Conservation (phyloP, 192 early-diverging fungal species). For the Coemansia sp. region DNA sequence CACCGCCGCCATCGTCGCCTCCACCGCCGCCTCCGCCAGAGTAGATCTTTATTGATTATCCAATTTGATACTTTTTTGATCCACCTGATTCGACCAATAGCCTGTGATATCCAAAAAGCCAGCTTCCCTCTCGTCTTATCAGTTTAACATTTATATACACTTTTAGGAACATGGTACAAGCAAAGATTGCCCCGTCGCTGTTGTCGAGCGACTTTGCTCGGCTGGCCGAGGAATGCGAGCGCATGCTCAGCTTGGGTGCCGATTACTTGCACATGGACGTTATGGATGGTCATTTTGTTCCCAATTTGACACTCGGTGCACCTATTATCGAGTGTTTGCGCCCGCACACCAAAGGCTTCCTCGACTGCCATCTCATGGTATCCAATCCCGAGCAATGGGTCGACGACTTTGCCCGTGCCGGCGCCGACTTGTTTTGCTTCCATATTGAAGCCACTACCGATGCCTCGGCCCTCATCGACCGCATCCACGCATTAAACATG, state of each 20-base stretch:
- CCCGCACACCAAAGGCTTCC: conserved; percentile 86
- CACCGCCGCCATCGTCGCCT: conserved; percentile 11
- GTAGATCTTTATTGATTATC: conserved; percentile 1
- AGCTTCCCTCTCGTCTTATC: too few species aligned
- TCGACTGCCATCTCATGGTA: conserved; percentile 85
- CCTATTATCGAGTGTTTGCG: conserved; percentile 86
- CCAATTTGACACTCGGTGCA: conserved; percentile 93
- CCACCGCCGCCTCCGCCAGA: conserved; percentile 21
- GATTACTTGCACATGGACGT: conserved; percentile 91
- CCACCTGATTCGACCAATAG: too few species aligned
- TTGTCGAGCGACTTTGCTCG: conserved; percentile 88
- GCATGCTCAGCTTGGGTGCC: conserved; percentile 87
- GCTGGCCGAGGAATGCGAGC: conserved; percentile 80
- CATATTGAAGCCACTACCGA: conserved; percentile 90
- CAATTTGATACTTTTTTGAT: background rate
- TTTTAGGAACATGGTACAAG: conserved; percentile 58
- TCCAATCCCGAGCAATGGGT: conserved; percentile 84
- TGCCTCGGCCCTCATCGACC: conserved; percentile 71
- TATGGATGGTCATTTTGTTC: conserved; percentile 98
- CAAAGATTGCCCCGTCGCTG: conserved; percentile 90
- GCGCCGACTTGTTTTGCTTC: conserved; percentile 85
- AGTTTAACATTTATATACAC: background rate
- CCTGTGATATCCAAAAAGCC: too few species aligned
- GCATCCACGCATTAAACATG: conserved; percentile 82
- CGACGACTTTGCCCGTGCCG: conserved; percentile 89